Percentiles rank a stretch among this genome's conserved stretches.
These are phyloP conservation scores for Mesotaenium endlicherianum DNA, from an alignment of 139 green algal genomes.

Conservation along the genomic window DNA sequence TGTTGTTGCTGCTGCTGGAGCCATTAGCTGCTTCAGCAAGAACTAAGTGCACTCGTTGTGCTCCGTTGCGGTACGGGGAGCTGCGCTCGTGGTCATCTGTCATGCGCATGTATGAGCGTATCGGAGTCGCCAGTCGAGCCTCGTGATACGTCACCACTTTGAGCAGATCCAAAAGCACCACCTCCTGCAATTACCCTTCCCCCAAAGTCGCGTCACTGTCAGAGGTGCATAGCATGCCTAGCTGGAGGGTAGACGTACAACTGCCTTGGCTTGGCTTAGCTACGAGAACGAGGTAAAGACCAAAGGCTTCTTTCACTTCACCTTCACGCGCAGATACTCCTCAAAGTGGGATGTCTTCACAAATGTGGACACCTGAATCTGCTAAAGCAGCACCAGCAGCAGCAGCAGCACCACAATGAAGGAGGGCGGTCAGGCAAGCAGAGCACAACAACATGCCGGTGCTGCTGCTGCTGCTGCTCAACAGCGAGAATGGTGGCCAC, in stretches of 20 bases:
- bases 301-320: neutral
- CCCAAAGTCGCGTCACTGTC: neutral
- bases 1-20: too few species aligned
- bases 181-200: constrained; percentile 13
- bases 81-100: constrained; percentile 2
- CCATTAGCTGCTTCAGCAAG: too few species aligned
- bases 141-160: constrained; percentile 29
- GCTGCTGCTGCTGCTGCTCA: neutral
- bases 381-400: neutral
- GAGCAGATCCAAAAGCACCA: constrained; percentile 24
- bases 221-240: neutral
- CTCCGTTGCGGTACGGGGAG: too few species aligned
- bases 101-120: constrained; percentile 11
- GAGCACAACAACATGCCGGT: neutral
- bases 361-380: constrained; percentile 42
- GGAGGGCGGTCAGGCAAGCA: neutral
- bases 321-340: constrained; percentile 45
- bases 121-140: constrained; percentile 31
- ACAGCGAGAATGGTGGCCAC: neutral
- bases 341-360: constrained; percentile 45
- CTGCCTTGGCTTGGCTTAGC: neutral
- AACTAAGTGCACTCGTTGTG: too few species aligned
- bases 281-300: neutral
- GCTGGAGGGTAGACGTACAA: neutral
- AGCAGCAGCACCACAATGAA: neutral